Evolutionary conservation across 176 grass and related monocot species (phyloP).

Genomic region (Hyparrhenia diplandra): DNA sequence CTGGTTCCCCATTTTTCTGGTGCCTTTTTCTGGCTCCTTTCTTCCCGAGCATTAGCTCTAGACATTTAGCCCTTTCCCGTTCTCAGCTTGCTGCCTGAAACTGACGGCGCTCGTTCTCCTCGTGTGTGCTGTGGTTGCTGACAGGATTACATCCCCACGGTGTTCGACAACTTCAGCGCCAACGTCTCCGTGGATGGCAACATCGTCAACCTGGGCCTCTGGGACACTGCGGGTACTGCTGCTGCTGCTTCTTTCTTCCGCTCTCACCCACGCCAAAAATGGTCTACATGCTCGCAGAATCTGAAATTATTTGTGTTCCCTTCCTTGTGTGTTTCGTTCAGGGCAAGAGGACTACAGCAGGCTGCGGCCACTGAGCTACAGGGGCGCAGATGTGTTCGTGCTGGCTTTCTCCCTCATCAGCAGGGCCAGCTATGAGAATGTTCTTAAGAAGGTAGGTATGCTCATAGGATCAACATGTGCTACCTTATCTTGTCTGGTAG

Average conservation of each 20-base stretch:
- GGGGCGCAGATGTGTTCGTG: constrained; percentile 57
- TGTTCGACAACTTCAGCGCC: constrained; percentile 85
- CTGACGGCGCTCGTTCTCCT: too few species aligned
- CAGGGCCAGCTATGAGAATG: too few species aligned
- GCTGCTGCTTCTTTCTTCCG: background rate
- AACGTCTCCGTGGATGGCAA: constrained; percentile 74
- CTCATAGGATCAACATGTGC: background rate
- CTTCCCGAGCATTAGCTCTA: background rate
- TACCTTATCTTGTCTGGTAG: background rate
- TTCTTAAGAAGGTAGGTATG: too few species aligned
- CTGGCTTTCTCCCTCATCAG: too few species aligned
- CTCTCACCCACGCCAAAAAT: background rate
- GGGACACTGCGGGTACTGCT: constrained; percentile 65
- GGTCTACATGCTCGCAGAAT: background rate
- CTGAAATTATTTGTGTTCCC: background rate
- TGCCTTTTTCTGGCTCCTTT: background rate
- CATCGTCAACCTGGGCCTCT: constrained; percentile 69
- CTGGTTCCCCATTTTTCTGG: background rate
- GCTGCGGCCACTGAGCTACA: constrained; percentile 86
- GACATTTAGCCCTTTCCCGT: too few species aligned
- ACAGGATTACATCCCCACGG: constrained; percentile 86
- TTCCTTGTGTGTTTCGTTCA: constrained; percentile 20
- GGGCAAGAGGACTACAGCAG: constrained; percentile 97
- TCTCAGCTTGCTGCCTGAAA: too few species aligned
- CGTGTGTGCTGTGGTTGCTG: too few species aligned